These are phyloP conservation scores for Porcisia hertigi DNA, from an alignment of 208 protist species.

Conservation along the genomic window DNA sequence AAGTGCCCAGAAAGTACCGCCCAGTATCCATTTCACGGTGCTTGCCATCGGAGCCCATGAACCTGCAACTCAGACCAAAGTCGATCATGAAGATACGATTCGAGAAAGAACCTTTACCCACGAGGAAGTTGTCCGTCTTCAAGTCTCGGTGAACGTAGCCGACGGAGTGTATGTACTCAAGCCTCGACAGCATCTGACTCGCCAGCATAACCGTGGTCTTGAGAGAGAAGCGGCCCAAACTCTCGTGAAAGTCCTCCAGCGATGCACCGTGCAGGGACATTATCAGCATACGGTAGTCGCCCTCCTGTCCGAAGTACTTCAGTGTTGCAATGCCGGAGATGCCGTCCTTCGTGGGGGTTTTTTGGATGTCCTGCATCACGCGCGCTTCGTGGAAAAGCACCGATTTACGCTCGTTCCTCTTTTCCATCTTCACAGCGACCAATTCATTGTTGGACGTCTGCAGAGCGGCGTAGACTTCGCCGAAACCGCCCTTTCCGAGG, in stretches of 20 bases:
- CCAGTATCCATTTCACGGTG: conserved; percentile 78
- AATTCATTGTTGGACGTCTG: conserved; percentile 60
- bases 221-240: conserved; percentile 92
- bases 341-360: conserved; percentile 44
- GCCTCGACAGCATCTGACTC: conserved; percentile 96
- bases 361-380: conserved; percentile 89
- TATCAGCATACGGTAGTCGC: conserved; percentile 98
- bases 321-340: conserved; percentile 94
- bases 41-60: conserved; percentile 53
- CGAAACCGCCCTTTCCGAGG: conserved; percentile 98
- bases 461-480: conserved; percentile 95
- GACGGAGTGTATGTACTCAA: conserved; percentile 98
- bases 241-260: conserved; percentile 93
- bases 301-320: conserved; percentile 96
- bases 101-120: conserved; percentile 92
- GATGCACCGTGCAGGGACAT: conserved; percentile 98
- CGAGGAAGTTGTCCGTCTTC: conserved; percentile 99
- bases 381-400: conserved; percentile 98
- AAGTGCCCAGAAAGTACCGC: conserved; percentile 96
- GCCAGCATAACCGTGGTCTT: conserved; percentile 99
- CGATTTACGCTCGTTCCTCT: conserved; percentile 85
- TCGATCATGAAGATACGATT: conserved; percentile 93
- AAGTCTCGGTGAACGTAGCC: conserved; percentile 98
- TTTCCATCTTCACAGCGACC: conserved; percentile 82
- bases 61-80: conserved; percentile 93